Percentiles rank a stretch among this genome's conserved stretches.
phyloP scores from a whole-genome alignment of 83 land plant genomes.

The Picea abies region DNA sequence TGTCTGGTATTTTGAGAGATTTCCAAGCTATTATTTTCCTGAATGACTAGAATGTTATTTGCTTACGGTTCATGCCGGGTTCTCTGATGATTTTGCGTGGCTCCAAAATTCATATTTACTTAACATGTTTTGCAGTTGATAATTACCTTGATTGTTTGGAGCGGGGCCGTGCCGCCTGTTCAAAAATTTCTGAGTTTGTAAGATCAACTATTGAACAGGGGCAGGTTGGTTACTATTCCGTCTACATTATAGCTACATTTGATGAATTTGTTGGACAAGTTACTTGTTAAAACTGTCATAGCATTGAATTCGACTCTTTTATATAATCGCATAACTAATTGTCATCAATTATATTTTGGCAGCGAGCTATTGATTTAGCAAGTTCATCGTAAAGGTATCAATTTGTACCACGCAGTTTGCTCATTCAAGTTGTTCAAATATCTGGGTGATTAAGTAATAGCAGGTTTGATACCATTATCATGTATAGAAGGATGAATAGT shows the following conservation, averaged over 20 bases:
- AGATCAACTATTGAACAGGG: conserved; percentile 57
- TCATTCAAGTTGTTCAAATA: neutral
- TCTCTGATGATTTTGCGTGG: conserved; percentile 1
- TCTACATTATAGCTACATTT: neutral
- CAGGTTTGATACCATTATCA: neutral
- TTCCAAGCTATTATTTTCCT: neutral
- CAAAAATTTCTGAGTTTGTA: conserved; percentile 66
- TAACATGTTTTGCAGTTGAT: conserved; percentile 37
- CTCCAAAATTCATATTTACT: neutral
- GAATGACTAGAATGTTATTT: neutral
- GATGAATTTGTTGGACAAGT: neutral
- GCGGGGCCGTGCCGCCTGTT: conserved; percentile 68
- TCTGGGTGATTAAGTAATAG: neutral
- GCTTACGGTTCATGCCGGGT: neutral
- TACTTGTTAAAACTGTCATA: neutral
- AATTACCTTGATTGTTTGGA: conserved; percentile 75
- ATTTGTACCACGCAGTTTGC: neutral
- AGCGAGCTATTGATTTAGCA: conserved; percentile 12
- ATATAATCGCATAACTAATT: neutral
- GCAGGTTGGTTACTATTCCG: conserved; percentile 15
- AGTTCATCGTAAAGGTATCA: neutral
- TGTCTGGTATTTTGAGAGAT: conserved; percentile 53
- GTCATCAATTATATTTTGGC: neutral
- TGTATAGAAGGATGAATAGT: too few relatives aligned
- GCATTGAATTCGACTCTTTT: neutral